Conservation (phyloP, 140 eudicot species). For the Erigeron philadelphicus region DNA sequence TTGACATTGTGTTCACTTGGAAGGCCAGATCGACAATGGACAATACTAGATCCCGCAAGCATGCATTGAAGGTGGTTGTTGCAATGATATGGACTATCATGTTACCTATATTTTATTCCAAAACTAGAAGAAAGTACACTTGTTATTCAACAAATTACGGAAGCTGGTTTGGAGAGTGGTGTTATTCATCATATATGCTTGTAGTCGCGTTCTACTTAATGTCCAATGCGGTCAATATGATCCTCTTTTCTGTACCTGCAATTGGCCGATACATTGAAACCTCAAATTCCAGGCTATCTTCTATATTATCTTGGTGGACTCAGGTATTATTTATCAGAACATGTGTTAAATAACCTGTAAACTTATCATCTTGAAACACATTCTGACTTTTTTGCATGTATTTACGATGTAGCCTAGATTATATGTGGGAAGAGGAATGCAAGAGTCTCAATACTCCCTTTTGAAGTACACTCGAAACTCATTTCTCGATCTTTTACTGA, state of each 20-base stretch:
- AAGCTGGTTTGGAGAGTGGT: constrained; percentile 97
- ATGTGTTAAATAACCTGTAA: not conserved
- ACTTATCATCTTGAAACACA: not conserved
- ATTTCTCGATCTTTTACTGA: constrained; percentile 13
- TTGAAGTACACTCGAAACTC: constrained; percentile 51
- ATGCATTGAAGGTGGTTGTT: constrained; percentile 51
- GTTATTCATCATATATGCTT: constrained; percentile 91
- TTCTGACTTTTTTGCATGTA: constrained; percentile 26
- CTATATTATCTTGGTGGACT: constrained; percentile 73
- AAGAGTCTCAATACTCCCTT: constrained; percentile 76
- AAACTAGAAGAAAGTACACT: constrained; percentile 65
- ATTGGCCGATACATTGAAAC: constrained; percentile 93
- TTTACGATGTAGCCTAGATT: constrained; percentile 80
- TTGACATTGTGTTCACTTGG: constrained; percentile 83
- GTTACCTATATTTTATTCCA: constrained; percentile 66
- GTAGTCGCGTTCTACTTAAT: constrained; percentile 79
- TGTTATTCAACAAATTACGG: constrained; percentile 58
- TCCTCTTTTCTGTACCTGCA: constrained; percentile 86
- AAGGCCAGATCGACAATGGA: constrained; percentile 83
- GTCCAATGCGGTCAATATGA: constrained; percentile 81
- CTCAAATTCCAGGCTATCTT: constrained; percentile 59
- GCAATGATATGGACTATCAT: constrained; percentile 79
- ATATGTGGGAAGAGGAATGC: constrained; percentile 95
- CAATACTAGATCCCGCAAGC: constrained; percentile 39
- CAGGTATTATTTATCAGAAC: constrained; percentile 47